Base-by-base conservation (phyloP, 2,329 filamentous ascomycete species). In the Hymenoscyphus fructigenus region DNA sequence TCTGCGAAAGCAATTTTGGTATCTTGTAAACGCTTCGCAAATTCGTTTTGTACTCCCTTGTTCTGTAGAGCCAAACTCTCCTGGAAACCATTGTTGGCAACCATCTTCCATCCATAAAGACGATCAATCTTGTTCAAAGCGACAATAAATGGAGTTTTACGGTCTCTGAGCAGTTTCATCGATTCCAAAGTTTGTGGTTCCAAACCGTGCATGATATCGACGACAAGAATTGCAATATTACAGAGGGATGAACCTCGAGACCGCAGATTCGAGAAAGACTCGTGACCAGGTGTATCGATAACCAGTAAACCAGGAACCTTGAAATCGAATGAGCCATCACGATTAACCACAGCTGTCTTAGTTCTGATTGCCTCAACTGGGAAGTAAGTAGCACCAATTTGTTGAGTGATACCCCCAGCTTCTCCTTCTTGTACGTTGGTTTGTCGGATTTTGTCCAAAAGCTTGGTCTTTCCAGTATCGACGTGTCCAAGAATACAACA, bases 401-500 rank as follows among this genome's bases (percentile, higher is more conserved):
- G 95, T 81, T 99, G 95, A 7, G 95, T 99, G 75, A 99, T 99
- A 88, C 95, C 95, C 84, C 95, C 96, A 50, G 95, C 96, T 86
- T 99, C 95, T 75, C 95, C 95, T 80, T 98, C 95, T 77, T 99
- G 96, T 41, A 99, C 95, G 76, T 99, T 98, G 65, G 95, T 98
- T 79, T 97, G 93, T 75, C 95, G 91, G 75, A 99, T 92, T 83
- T 99, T 99, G 84, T 99, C 95, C 65, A 99, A 85, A 68, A 99
- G 84, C 82, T 98, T 99, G n/a, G 95, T 99, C 83, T 99, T 99
- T 78, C 95, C 95, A 57, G 96, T 99, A 88, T 99, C 95, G 86
- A 99, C 95, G 87, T 99, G 95, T 75, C 95, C 95, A 69, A 99
- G 88, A 85, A 99, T 99, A 90, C 94, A 98, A 85, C 95, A 98